phyloP scores from a whole-genome alignment of 768 basidiomycete genomes.

The Mycena maculata region DNA sequence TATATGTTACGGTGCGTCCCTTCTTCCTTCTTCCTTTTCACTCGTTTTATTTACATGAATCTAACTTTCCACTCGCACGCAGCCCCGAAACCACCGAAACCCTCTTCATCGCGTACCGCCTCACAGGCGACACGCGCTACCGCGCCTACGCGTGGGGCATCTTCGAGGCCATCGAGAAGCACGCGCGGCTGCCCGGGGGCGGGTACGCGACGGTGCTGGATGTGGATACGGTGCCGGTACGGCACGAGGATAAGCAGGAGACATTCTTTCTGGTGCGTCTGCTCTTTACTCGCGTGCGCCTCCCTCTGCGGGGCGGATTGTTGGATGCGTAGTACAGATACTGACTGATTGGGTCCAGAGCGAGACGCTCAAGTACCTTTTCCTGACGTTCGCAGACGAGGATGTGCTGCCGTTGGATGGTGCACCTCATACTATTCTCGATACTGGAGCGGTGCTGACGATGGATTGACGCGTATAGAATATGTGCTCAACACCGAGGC shows the following conservation, averaged over 20 bases:
- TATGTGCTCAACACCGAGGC: slow-evolving; percentile 87
- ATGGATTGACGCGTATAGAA: slow-evolving; percentile 47
- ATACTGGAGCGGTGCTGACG: neutral
- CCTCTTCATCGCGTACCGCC: slow-evolving; percentile 78
- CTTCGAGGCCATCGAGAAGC: slow-evolving; percentile 76
- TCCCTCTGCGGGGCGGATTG: neutral
- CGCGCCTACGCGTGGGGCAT: slow-evolving; percentile 79
- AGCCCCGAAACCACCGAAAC: slow-evolving; percentile 86
- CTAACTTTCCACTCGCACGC: neutral
- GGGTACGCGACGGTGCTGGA: slow-evolving; percentile 77
- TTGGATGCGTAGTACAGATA: neutral
- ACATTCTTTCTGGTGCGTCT: slow-evolving; percentile 76
- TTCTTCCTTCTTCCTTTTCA: neutral
- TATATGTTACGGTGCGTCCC: slow-evolving; percentile 39
- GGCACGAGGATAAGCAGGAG: slow-evolving; percentile 79
- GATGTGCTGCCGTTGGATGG: slow-evolving; percentile 66
- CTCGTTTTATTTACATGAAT: slow-evolving; percentile 10
- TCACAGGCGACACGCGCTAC: slow-evolving; percentile 74
- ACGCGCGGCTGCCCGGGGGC: slow-evolving; percentile 67
- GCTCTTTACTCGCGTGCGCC: neutral
- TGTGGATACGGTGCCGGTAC: slow-evolving; percentile 70
- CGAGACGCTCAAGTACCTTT: slow-evolving; percentile 82
- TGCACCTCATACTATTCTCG: slow-evolving; percentile 42
- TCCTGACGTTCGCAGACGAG: slow-evolving; percentile 74
- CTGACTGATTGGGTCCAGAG: too few relatives aligned